Base-by-base conservation (phyloP, 2,329 filamentous ascomycete species). In the Nemania sp. region DNA sequence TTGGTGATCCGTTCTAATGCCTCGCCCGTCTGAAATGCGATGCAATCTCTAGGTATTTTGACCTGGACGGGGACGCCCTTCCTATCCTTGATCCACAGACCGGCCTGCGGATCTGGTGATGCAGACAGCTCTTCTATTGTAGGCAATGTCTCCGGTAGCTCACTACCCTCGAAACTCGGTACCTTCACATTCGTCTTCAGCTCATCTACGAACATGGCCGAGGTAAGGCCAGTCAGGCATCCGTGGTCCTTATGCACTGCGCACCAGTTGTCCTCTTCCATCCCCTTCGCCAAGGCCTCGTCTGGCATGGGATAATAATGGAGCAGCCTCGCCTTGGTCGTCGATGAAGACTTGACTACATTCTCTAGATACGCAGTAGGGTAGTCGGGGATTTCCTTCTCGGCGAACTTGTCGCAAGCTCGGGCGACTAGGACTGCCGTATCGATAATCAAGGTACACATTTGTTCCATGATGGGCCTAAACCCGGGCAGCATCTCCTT, bases 21-120 rank as follows among this genome's bases (percentile, higher is more conserved):
- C 82, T 98, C 93, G 1, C 95, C 96, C 0, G 95, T 99, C 84
- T 99, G 95, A 79, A 99, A 99, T 0, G 93, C 96, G 57, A 99
- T 90, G 79, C 93, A 96, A 77, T 97, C 94, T 49, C 90, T 87
- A 1, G 95, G 96, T 72, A 99, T 98, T 77, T 90, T 90, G 73
- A 98, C 93, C 80, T 98, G 96, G n/a, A 94, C 91, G 1, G 92
- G 91, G 67, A 91, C 84, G 1, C 93, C 94, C 0, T 89, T 88
- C 52, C 96, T 90, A 32, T 94, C 95, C 79, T 92, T 92, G 81
- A 98, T 97, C 83, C 98, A 98, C n/a, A 99, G 83, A 0, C 96
- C 96, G 0, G 95, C 92, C 13, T 88, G 87, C 3, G 94, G 89
- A 76, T 98, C 94, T 0, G 96, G 95, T 2, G 93, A 94, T 0